These are phyloP conservation scores for Pestalotiopsis sp. DNA, from an alignment of 2,329 filamentous ascomycete species.

Conservation along the genomic window DNA sequence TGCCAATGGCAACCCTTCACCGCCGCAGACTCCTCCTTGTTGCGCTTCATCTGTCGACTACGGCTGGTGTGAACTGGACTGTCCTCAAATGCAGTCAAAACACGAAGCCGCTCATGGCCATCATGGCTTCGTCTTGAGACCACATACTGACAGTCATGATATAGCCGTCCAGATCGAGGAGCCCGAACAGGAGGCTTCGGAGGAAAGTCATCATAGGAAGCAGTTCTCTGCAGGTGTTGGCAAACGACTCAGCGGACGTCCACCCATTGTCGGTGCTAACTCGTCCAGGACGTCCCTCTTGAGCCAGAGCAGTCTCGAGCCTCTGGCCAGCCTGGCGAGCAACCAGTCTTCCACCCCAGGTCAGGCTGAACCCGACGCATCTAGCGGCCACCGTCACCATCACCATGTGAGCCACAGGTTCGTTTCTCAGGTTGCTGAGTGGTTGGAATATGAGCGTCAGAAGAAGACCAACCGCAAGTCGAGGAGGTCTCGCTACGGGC, in stretches of 20 bases:
- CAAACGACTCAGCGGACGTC: slow-evolving; percentile 44
- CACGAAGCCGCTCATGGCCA: neutral
- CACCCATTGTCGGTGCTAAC: slow-evolving; percentile 32
- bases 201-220: slow-evolving; percentile 39
- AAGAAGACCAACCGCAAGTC: slow-evolving; percentile 61
- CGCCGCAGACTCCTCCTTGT: neutral
- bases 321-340: slow-evolving; percentile 22
- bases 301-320: slow-evolving; percentile 37
- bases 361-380: slow-evolving; percentile 25
- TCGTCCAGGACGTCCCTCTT: slow-evolving; percentile 47
- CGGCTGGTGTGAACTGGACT: neutral
- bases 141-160: neutral
- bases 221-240: slow-evolving; percentile 45
- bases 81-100: neutral
- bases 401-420: slow-evolving; percentile 51
- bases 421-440: slow-evolving; percentile 74
- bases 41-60: neutral
- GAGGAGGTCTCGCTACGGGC: slow-evolving; percentile 40
- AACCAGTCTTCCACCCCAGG: slow-evolving; percentile 26
- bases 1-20: neutral
- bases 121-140: neutral
- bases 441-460: slow-evolving; percentile 78
- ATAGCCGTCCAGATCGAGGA: slow-evolving; percentile 61
- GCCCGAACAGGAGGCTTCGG: slow-evolving; percentile 37
- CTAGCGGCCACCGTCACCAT: slow-evolving; percentile 33